These are phyloP conservation scores for Phytophthora foliorum DNA, from an alignment of 352 stramenopile genomes.

Conservation along the genomic window DNA sequence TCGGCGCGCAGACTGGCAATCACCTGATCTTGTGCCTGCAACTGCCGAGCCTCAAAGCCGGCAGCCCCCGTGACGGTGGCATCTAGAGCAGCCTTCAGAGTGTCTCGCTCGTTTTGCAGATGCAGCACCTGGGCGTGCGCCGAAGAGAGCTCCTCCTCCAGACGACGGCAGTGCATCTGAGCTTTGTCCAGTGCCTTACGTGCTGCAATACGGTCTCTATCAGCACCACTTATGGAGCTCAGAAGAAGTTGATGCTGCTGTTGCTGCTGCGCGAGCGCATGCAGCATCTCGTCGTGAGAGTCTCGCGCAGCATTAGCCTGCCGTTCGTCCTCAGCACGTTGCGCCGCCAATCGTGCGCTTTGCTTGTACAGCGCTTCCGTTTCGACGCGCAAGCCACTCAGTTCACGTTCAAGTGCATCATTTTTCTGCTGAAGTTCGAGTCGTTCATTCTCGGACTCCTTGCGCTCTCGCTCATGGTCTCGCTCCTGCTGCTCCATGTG, in stretches of 20 bases:
- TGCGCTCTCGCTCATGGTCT: slow-evolving; percentile 38
- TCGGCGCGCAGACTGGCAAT: slow-evolving; percentile 67
- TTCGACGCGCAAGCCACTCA: slow-evolving; percentile 52
- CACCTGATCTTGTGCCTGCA: slow-evolving; percentile 56
- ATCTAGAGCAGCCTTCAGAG: slow-evolving; percentile 45
- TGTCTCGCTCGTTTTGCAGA: slow-evolving; percentile 52
- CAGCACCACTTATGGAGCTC: slow-evolving; percentile 22
- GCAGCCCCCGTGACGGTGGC: slow-evolving; percentile 30
- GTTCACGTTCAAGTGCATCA: slow-evolving; percentile 37
- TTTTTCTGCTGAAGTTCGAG: slow-evolving; percentile 32
- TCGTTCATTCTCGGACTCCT: slow-evolving; percentile 29
- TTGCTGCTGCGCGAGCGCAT: slow-evolving; percentile 55
- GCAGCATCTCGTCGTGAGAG: slow-evolving; percentile 60
- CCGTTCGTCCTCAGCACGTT: slow-evolving; percentile 40
- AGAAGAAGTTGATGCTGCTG: slow-evolving; percentile 47
- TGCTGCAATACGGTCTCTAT: slow-evolving; percentile 41
- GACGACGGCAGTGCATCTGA: slow-evolving; percentile 55
- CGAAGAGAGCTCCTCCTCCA: slow-evolving; percentile 61
- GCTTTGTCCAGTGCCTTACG: slow-evolving; percentile 55
- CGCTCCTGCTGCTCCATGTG: slow-evolving; percentile 60
- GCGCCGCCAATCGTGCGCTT: slow-evolving; percentile 24
- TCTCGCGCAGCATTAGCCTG: slow-evolving; percentile 39
- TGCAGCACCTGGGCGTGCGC: slow-evolving; percentile 55
- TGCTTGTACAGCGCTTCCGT: slow-evolving; percentile 58
- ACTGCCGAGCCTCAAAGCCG: slow-evolving; percentile 40